These are phyloP conservation scores for Argentina anserina DNA, from an alignment of 306 rosid species.

Conservation along the genomic window DNA sequence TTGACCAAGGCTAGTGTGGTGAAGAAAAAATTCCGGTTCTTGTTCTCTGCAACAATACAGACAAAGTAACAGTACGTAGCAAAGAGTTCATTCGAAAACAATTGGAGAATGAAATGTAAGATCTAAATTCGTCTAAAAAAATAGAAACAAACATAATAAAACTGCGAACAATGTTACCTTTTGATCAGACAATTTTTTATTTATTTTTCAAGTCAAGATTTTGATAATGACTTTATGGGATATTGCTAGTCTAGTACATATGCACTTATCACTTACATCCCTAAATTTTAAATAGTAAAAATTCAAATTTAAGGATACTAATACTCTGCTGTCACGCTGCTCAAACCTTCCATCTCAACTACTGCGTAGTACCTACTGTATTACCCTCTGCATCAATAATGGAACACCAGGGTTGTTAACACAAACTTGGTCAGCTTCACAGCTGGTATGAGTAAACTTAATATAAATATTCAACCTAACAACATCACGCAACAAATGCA, in stretches of 20 bases:
- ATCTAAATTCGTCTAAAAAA: conserved; percentile 13
- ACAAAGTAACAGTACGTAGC: conserved; percentile 91
- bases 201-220: background rate
- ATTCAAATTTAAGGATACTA: no score
- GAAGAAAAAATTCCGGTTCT: conserved; percentile 81
- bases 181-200: background rate
- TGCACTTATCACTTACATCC: background rate
- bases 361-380: no score
- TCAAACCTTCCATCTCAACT: no score
- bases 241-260: background rate
- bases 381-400: no score
- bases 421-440: no score
- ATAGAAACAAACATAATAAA: background rate
- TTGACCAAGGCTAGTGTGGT: conserved; percentile 85
- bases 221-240: background rate
- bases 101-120: conserved; percentile 93
- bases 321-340: no score
- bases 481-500: no score
- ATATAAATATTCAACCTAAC: no score
- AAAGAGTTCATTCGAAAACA: conserved; percentile 85
- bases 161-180: background rate
- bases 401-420: no score
- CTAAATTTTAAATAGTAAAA: no score
- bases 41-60: conserved; percentile 88
- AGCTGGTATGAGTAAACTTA: no score